Conservation (phyloP, 179 eudicot species). For the Silene vulgaris region DNA sequence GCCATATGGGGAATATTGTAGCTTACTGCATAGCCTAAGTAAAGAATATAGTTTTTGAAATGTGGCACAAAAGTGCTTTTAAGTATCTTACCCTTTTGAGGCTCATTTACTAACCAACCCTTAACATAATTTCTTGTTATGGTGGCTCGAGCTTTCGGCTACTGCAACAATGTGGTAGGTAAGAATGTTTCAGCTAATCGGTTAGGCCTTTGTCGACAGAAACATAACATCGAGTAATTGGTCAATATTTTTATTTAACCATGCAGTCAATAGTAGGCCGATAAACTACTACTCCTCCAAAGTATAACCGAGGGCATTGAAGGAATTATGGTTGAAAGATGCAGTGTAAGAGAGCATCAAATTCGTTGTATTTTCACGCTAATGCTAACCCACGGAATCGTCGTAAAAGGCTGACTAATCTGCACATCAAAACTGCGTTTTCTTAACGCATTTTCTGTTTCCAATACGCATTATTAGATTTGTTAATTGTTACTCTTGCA, state of each 20-base stretch:
- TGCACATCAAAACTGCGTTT: conserved; percentile 12
- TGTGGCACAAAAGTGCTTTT: conserved; percentile 18
- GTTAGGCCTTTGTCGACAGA: too few species aligned
- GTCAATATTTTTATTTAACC: too few species aligned
- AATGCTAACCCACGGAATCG: conserved; percentile 1
- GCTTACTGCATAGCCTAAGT: conserved; percentile 19
- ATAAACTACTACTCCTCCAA: too few species aligned
- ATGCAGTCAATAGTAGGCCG: too few species aligned
- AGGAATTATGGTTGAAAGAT: conserved; percentile 4
- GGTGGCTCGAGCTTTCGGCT: background rate
- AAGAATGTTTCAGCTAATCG: too few species aligned
- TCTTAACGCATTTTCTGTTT: conserved; percentile 5
- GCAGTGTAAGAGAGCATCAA: background rate
- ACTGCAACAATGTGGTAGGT: too few species aligned
- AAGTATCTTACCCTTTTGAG: background rate
- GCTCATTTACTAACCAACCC: background rate
- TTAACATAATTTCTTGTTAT: background rate
- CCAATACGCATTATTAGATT: background rate
- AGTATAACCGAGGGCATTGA: conserved; percentile 3
- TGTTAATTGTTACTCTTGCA: background rate
- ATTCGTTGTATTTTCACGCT: conserved; percentile 28
- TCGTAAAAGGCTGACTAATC: conserved; percentile 9
- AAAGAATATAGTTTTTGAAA: conserved; percentile 24
- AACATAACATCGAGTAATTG: too few species aligned
- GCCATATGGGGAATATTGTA: conserved; percentile 23